Evolutionary conservation across 805 yeast species (phyloP).

Genomic region (Metschnikowia chrysomelidarum): DNA sequence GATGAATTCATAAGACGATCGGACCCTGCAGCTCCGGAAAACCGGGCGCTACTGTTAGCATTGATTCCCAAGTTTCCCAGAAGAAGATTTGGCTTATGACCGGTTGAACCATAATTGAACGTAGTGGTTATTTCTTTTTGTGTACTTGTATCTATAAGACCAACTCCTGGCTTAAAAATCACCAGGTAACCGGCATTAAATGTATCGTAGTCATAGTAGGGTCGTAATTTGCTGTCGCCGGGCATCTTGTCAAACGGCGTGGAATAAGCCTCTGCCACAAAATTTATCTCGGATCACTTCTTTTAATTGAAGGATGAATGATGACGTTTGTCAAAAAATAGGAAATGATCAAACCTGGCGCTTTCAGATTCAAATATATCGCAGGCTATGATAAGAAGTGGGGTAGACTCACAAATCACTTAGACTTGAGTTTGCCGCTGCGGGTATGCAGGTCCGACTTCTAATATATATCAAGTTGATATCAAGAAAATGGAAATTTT

Average conservation of each 20-base stretch:
- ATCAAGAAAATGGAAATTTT: no score
- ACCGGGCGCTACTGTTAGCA: constrained; percentile 2
- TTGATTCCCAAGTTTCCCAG: constrained; percentile 15
- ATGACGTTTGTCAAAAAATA: neutral
- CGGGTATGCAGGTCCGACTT: constrained; percentile 5
- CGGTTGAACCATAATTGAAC: constrained; percentile 19
- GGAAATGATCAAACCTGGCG: no score
- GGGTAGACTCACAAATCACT: no score
- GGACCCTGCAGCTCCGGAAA: constrained; percentile 1
- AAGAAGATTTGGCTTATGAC: constrained; percentile 8
- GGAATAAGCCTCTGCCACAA: no score
- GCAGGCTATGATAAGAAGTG: neutral
- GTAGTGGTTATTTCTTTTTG: constrained; percentile 34
- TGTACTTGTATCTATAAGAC: constrained; percentile 50
- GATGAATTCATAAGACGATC: constrained; percentile 8
- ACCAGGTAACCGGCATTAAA: constrained; percentile 66
- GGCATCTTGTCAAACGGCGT: constrained; percentile 17
- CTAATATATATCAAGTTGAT: no score
- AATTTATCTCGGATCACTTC: neutral
- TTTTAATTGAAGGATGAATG: neutral
- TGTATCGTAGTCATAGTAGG: constrained; percentile 67
- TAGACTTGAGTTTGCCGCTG: constrained; percentile 2
- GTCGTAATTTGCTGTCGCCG: constrained; percentile 44
- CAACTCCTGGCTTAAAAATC: constrained; percentile 58
- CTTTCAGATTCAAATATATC: no score